Evolutionary conservation across 179 eudicot genomes (phyloP), one percentile per base, ranked within the genome.

Genomic region (Silene vulgaris): DNA sequence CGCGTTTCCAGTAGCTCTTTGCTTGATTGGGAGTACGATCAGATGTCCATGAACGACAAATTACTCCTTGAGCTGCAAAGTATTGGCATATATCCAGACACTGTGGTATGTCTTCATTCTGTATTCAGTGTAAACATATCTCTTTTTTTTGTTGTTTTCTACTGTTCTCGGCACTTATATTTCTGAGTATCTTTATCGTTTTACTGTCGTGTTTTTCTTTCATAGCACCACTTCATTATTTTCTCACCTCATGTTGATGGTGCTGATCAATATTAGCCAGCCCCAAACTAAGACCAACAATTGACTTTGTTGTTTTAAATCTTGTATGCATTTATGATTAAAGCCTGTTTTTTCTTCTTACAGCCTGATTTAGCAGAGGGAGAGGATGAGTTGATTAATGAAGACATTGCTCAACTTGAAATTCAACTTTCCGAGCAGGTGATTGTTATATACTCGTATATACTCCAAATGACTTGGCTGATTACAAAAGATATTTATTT

Each of bases 331-430:
- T 69, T 69, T 69, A 20, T 69, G 57, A 4, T 26, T 28, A 5
- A 11, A 26, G 20, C 37, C 26, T 17, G 16, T 2, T 26, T 65
- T 2, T 48, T 48, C 11, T 74, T 62, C 28, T 75, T 60, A 60
- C 85, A 94, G 98, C 97, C 98, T 82, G 96, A 83, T 80, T 83
- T 92, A 69, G 89, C 89, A 26, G 96, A 92, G 74, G 85, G 85
- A 74, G 97, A 88, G 76, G 92, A 92, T 80, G 96, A 88, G 75
- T 69, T 69, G 62, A 81, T 90, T 69, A 76, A 74, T 69, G 78
- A 86, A 78, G 94, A 94, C 68, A 82, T 87, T 32, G 73, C 80
- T 62, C 89, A 80, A 77, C 88, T 94, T 69, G 81, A 90, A 86
- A 76, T 76, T 80, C 88, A 81, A 77, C 83, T 89, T 75, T 76